Evolutionary conservation across 495 filamentous ascomycete species (phyloP).

Genomic region (Hypoxylon fragiforme): DNA sequence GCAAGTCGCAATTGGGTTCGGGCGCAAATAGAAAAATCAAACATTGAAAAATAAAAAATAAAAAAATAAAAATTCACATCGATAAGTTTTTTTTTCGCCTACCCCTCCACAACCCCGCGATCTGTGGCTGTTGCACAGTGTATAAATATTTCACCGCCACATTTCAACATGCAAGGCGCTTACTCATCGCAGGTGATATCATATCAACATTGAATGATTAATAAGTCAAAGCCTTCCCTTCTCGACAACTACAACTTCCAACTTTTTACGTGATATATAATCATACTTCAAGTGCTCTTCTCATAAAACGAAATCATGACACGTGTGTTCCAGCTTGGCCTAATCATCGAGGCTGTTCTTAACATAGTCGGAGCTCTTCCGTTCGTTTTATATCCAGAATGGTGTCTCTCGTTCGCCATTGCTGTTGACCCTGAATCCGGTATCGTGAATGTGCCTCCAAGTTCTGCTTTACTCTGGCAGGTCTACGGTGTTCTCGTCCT

Average conservation of each 20-base stretch:
- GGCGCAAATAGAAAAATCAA: constrained; percentile 1
- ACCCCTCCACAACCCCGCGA: constrained; percentile 34
- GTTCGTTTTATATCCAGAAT: constrained; percentile 21
- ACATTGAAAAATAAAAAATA: neutral
- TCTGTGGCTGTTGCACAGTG: constrained; percentile 37
- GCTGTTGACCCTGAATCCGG: neutral
- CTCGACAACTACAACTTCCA: no score
- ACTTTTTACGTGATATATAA: no score
- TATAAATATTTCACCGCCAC: no score
- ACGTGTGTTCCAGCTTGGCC: constrained; percentile 12
- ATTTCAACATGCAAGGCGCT: no score
- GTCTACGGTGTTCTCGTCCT: constrained; percentile 22
- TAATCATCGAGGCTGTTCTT: constrained; percentile 19
- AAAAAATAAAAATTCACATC: constrained; percentile 1
- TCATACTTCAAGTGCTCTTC: no score
- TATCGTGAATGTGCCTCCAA: constrained; percentile 8
- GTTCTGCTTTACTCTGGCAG: constrained; percentile 24
- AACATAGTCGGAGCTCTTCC: constrained; percentile 18
- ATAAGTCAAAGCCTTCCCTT: no score
- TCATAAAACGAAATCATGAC: constrained; percentile 17
- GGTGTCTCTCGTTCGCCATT: constrained; percentile 25
- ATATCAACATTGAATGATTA: no score
- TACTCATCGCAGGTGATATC: no score
- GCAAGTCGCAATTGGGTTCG: neutral
- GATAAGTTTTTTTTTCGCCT: constrained; percentile 18